Base-by-base conservation (phyloP, 208 protist genomes). In the Vickermania ingenoplastis region DNA sequence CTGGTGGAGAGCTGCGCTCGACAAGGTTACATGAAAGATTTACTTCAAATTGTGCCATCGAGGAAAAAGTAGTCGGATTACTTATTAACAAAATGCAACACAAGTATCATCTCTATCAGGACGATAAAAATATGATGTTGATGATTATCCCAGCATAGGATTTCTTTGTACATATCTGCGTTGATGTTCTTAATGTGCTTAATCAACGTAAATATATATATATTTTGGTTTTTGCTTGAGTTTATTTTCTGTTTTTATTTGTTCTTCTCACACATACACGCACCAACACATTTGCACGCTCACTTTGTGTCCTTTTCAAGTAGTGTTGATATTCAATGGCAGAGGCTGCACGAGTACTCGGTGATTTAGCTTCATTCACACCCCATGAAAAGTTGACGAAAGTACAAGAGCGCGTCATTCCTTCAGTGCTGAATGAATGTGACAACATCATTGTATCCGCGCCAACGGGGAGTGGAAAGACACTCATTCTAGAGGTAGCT, bases 401-500 rank as follows among this genome's bases (percentile, higher is more conserved):
- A 24, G 83, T 94, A n/a, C 83, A 94, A 57, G 76, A 82, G 50
- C 27, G 50, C 0, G 77, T 81, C 14, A 82, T 94, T 13, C 88
- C 83, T 7, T 41, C 73, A 1, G 48, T 94, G 17, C 61, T 90
- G 2, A 31, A 71, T 22, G 63, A 49, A 30, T 62, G 88, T 24
- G 54, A 52, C 23, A 91, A 90, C 55, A 74, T 91, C 41, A 71
- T 96, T 24, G 75, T 96, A 0, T 80, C 80, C 0, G 91, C 91
- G 0, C 91, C 91, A 0, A 96, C 91, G 1, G 91, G 88, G 0
- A 92, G 84, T 62, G 91, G 91, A 0, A 96, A 96, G 54, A 96
- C 91, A 24, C 54, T 87, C 27, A 57, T 96, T 36, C 49, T 96
- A 50, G 87, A 94, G 71, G 77, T 87, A 22, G 91, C 91, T n/a